Conservation (phyloP, 176 grass and related monocot genomes). For the Carex pumila region DNA sequence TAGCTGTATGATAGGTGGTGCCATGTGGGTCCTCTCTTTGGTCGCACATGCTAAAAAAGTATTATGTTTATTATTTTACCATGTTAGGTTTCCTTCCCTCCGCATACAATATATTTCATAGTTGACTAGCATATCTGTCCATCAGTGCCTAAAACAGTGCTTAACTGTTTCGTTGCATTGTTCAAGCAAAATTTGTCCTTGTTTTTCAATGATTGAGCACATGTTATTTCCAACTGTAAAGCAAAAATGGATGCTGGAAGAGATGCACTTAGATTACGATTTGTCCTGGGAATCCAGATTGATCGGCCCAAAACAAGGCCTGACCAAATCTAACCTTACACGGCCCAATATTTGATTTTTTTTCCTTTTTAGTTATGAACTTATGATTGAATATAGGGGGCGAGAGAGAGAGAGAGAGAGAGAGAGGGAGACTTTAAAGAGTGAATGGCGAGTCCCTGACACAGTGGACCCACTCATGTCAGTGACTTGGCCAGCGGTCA, state of each 20-base stretch:
- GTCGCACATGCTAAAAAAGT: constrained; percentile 16
- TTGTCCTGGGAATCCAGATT: neutral
- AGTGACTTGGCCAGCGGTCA: too few relatives aligned
- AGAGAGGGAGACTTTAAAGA: too few relatives aligned
- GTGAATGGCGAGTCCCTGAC: too few relatives aligned
- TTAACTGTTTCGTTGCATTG: neutral
- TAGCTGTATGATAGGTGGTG: constrained; percentile 11
- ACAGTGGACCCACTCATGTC: too few relatives aligned
- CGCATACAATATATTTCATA: neutral
- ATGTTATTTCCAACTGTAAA: constrained; percentile 2
- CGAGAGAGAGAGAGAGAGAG: too few relatives aligned
- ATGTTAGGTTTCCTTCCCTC: constrained; percentile 8
- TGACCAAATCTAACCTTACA: neutral
- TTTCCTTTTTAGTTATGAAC: neutral
- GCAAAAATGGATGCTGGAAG: neutral
- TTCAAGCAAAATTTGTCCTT: neutral
- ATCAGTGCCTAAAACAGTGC: neutral
- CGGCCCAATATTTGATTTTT: neutral
- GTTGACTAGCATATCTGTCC: constrained; percentile 2
- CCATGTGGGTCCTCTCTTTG: constrained; percentile 24
- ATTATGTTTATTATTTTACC: neutral
- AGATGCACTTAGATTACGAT: neutral
- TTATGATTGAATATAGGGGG: neutral
- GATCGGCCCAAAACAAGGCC: neutral
- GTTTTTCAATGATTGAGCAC: neutral